These are phyloP conservation scores for Yamadazyma olivae DNA, from an alignment of 805 yeast genomes.

Conservation along the genomic window DNA sequence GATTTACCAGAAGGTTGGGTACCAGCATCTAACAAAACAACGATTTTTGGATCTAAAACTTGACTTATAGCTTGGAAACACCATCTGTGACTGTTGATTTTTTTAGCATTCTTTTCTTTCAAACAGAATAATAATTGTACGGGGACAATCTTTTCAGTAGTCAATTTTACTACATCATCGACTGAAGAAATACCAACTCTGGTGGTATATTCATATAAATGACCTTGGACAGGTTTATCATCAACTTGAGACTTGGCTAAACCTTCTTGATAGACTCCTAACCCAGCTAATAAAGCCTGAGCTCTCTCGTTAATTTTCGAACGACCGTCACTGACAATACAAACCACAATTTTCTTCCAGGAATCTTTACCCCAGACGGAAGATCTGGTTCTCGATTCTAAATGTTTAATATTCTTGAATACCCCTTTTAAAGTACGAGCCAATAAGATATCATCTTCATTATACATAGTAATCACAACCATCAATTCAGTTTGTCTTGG, in stretches of 20 bases:
- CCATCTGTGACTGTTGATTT: conserved; percentile 68
- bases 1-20: conserved; percentile 60
- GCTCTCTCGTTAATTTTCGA: conserved; percentile 63
- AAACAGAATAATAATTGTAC: conserved; percentile 60
- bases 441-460: conserved; percentile 60
- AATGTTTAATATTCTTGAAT: conserved; percentile 60
- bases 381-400: conserved; percentile 44
- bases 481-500: conserved; percentile 58
- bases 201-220: conserved; percentile 65
- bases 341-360: conserved; percentile 63
- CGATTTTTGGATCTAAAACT: conserved; percentile 55
- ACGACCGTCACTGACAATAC: conserved; percentile 63
- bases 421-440: conserved; percentile 64
- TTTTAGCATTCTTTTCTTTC: conserved; percentile 61
- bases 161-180: conserved; percentile 52
- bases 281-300: conserved; percentile 59
- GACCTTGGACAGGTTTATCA: conserved; percentile 60
- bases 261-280: conserved; percentile 67
- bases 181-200: conserved; percentile 47
- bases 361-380: conserved; percentile 49
- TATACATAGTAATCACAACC: conserved; percentile 63
- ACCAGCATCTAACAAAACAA: conserved; percentile 60
- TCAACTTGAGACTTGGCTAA: conserved; percentile 58
- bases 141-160: conserved; percentile 56
- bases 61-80: conserved; percentile 63